Conservation (phyloP, 2,329 filamentous ascomycete genomes). For the Fusarium heterosporum region DNA sequence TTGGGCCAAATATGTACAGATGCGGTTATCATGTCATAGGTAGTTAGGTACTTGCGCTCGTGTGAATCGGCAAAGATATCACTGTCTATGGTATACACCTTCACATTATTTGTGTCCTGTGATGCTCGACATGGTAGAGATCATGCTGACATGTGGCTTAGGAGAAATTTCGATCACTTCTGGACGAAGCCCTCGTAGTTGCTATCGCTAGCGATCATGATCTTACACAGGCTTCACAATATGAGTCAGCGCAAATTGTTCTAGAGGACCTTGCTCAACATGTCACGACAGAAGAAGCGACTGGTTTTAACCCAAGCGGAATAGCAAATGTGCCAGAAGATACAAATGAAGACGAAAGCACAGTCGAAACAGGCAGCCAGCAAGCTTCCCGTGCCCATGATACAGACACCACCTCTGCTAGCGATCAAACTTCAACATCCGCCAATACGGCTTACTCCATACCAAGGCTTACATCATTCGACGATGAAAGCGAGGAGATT, state of each 20-base stretch:
- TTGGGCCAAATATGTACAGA: slow-evolving; percentile 1
- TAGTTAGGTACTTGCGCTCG: background rate
- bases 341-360: slow-evolving; percentile 40
- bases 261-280: slow-evolving; percentile 74
- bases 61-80: slow-evolving; percentile 12
- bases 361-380: slow-evolving; percentile 47
- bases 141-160: slow-evolving; percentile 51
- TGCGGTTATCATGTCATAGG: background rate
- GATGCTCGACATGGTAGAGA: background rate
- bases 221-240: slow-evolving; percentile 63
- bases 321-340: slow-evolving; percentile 61
- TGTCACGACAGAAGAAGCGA: slow-evolving; percentile 75
- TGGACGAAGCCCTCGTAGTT: slow-evolving; percentile 82
- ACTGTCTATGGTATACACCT: slow-evolving; percentile 9
- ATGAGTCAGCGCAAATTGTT: slow-evolving; percentile 66
- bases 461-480: slow-evolving; percentile 52
- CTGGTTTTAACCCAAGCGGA: slow-evolving; percentile 82
- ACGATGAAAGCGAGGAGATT: slow-evolving; percentile 63
- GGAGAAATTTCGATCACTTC: slow-evolving; percentile 77
- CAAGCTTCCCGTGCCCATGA: slow-evolving; percentile 44
- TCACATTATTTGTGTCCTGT: background rate
- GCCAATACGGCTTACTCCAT: slow-evolving; percentile 39
- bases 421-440: slow-evolving; percentile 42
- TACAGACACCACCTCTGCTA: slow-evolving; percentile 49
- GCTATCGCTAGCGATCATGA: slow-evolving; percentile 82